These are phyloP conservation scores for Ceratocystis destructans DNA, from an alignment of 2,329 filamentous ascomycete species.

Conservation along the genomic window DNA sequence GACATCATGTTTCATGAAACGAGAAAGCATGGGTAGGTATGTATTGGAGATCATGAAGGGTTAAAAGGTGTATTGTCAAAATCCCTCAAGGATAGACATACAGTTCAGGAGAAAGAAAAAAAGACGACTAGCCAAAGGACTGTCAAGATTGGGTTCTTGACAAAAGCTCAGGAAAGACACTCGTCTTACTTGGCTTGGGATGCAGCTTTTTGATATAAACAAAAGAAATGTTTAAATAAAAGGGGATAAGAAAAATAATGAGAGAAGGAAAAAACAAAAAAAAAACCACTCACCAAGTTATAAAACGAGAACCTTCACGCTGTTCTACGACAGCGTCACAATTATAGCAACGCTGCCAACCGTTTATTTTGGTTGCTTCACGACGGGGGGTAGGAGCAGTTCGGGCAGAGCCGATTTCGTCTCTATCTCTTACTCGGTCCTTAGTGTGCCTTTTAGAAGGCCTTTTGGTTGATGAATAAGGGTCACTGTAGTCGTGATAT, in stretches of 20 bases:
- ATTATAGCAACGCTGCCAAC: slow-evolving; percentile 62
- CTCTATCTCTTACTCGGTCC: slow-evolving; percentile 14
- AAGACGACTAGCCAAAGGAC: not conserved
- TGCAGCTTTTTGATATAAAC: not conserved
- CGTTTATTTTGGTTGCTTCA: slow-evolving; percentile 46
- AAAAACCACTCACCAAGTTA: slow-evolving; percentile 54
- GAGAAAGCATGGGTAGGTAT: not conserved
- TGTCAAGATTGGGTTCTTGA: not conserved
- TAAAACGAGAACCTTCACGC: slow-evolving; percentile 75
- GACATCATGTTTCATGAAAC: not conserved
- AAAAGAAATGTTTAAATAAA: not conserved
- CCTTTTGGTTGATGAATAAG: not conserved
- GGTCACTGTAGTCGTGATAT: slow-evolving; percentile 12
- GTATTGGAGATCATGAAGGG: not conserved
- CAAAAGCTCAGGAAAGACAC: not conserved
- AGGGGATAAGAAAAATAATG: slow-evolving; percentile 17
- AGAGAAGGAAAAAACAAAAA: not conserved
- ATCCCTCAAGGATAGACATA: not conserved
- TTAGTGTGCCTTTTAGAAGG: not conserved
- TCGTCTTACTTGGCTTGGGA: not conserved
- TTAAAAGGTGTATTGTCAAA: not conserved
- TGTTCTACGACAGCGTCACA: slow-evolving; percentile 65
- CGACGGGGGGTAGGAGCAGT: slow-evolving; percentile 17
- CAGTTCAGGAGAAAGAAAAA: not conserved
- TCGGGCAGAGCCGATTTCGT: slow-evolving; percentile 17